phyloP scores from a whole-genome alignment of 1,139 yeast species.

The Dujonia santamariae region DNA sequence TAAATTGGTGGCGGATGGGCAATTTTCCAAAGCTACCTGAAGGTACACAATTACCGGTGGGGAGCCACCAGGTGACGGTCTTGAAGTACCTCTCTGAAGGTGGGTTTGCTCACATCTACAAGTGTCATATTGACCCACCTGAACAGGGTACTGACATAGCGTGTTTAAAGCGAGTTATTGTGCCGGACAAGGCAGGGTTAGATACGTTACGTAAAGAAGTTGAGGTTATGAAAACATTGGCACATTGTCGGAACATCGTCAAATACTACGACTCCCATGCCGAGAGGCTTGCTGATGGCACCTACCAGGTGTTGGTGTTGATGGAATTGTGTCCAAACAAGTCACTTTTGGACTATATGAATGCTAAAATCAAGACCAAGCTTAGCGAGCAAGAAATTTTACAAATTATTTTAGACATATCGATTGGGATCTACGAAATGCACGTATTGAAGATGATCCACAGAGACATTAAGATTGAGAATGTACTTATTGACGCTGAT shows the following conservation, averaged over 20 bases:
- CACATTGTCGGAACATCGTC: slow-evolving; percentile 57
- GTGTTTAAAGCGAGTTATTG: slow-evolving; percentile 73
- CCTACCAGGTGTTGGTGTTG: slow-evolving; percentile 70
- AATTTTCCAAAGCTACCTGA: slow-evolving; percentile 36
- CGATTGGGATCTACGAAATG: slow-evolving; percentile 70
- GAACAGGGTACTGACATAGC: slow-evolving; percentile 42
- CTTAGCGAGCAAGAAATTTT: slow-evolving; percentile 60
- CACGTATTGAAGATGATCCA: slow-evolving; percentile 63
- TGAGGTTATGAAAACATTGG: slow-evolving; percentile 72
- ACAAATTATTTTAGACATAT: slow-evolving; percentile 63
- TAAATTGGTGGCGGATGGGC: slow-evolving; percentile 12
- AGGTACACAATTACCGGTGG: slow-evolving; percentile 42
- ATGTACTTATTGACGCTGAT: slow-evolving; percentile 60
- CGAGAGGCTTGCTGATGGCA: slow-evolving; percentile 50
- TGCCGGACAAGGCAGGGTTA: slow-evolving; percentile 66
- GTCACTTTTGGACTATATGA: slow-evolving; percentile 73
- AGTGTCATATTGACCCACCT: slow-evolving; percentile 46
- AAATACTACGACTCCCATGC: slow-evolving; percentile 77
- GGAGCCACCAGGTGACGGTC: slow-evolving; percentile 37
- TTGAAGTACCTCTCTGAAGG: slow-evolving; percentile 44
- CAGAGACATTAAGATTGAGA: slow-evolving; percentile 77
- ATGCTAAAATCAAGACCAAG: slow-evolving; percentile 62
- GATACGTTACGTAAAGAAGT: slow-evolving; percentile 70
- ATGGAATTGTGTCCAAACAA: slow-evolving; percentile 79
- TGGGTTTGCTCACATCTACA: slow-evolving; percentile 57